Evolutionary conservation across 768 basidiomycete genomes (phyloP).

Genomic region (Dacryopinax primogenitus): DNA sequence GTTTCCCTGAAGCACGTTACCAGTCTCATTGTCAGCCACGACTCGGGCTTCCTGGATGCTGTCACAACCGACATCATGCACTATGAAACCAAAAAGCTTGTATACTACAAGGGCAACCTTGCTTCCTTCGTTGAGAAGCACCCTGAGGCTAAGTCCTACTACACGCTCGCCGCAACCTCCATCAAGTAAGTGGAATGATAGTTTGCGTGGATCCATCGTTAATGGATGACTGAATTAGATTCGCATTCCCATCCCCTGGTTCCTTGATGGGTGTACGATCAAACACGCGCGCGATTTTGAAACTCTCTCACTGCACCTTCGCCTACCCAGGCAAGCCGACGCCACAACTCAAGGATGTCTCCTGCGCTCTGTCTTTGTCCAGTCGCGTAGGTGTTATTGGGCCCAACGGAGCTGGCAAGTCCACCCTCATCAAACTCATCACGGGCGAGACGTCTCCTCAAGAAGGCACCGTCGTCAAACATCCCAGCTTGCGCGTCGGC

Average conservation of each 20-base stretch:
- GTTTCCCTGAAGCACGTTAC: conserved; percentile 70
- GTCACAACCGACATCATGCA: conserved; percentile 95
- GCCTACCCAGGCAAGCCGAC: conserved; percentile 75
- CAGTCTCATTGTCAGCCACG: conserved; percentile 89
- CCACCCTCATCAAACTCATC: conserved; percentile 85
- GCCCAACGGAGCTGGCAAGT: conserved; percentile 93
- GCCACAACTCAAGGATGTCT: conserved; percentile 77
- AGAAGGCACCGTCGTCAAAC: conserved; percentile 84
- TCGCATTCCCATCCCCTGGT: conserved; percentile 89
- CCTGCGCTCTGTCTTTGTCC: conserved; percentile 85
- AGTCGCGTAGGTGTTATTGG: conserved; percentile 87
- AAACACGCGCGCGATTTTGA: conserved; percentile 89
- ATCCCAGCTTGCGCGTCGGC: conserved; percentile 83
- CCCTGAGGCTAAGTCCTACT: conserved; percentile 92
- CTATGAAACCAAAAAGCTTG: conserved; percentile 93
- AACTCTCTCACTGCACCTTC: conserved; percentile 81
- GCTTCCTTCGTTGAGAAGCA: conserved; percentile 79
- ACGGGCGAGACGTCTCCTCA: conserved; percentile 90
- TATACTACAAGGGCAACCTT: conserved; percentile 87
- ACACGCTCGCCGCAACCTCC: conserved; percentile 83
- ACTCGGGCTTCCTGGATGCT: conserved; percentile 94
- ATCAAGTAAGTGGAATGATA: conserved; percentile 46
- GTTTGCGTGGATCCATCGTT: not conserved
- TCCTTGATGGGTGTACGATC: conserved; percentile 95
- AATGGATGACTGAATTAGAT: conserved; percentile 25